Evolutionary conservation across 73 alveolate species (phyloP).

Genomic region (Diophrys sp.): DNA sequence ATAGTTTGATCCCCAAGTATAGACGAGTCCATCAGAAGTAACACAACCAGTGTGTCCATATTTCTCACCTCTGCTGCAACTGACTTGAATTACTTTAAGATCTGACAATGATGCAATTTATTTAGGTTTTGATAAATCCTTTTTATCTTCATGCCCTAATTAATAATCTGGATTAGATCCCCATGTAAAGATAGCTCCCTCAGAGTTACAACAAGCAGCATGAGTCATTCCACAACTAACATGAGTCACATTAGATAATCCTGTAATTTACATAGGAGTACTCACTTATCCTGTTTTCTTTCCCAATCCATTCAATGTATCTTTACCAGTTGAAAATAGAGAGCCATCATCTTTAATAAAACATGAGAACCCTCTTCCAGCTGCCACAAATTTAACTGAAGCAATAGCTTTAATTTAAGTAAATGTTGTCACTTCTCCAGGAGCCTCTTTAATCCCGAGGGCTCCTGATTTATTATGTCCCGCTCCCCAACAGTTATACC

Average conservation of each 20-base stretch:
- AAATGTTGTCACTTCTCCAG: too few relatives aligned
- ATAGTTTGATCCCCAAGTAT: conserved; percentile 76
- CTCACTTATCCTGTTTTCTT: conserved; percentile 1
- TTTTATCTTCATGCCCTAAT: conserved; percentile 46
- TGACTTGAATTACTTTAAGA: conserved; percentile 27
- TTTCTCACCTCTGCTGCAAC: conserved; percentile 78
- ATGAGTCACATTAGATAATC: not conserved
- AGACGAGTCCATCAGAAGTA: conserved; percentile 47
- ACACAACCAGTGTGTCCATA: conserved; percentile 68
- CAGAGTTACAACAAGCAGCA: conserved; percentile 37
- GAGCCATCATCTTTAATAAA: conserved; percentile 22
- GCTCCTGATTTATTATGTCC: conserved; percentile 67
- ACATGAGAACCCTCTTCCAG: conserved; percentile 50
- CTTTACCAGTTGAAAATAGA: conserved; percentile 44
- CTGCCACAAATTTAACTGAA: conserved; percentile 21
- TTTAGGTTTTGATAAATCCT: conserved; percentile 26
- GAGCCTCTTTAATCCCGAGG: conserved; percentile 24
- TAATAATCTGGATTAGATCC: conserved; percentile 44
- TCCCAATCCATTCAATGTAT: conserved; percentile 17
- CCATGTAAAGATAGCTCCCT: conserved; percentile 63
- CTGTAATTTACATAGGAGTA: not conserved
- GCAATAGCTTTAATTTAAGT: too few relatives aligned
- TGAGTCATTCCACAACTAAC: conserved; percentile 41
- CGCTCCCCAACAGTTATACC: conserved; percentile 14
- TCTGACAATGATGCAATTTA: conserved; percentile 22